phyloP scores from a whole-genome alignment of 331 rosid genomes.

The Quercus phellos region DNA sequence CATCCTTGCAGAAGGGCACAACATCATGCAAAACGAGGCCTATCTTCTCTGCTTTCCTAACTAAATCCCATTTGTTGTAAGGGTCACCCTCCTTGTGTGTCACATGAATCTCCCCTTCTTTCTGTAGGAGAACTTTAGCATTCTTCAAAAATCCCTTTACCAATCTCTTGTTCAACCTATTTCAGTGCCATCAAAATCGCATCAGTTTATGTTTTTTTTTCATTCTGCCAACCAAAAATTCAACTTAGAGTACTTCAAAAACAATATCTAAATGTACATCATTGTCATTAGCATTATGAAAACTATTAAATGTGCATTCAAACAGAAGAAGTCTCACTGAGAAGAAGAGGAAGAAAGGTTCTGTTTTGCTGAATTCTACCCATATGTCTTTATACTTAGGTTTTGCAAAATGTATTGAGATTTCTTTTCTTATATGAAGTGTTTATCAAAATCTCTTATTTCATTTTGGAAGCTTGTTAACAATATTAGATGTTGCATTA shows the following conservation, averaged over 20 bases:
- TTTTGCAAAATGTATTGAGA: too few species aligned
- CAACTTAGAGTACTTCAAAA: not conserved
- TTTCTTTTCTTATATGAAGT: too few species aligned
- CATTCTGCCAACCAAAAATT: not conserved
- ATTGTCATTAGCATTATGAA: too few species aligned
- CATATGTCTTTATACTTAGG: too few species aligned
- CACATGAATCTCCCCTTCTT: slow-evolving; percentile 72
- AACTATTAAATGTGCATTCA: too few species aligned
- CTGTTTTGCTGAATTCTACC: too few species aligned
- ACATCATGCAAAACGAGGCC: slow-evolving; percentile 41
- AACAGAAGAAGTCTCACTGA: too few species aligned
- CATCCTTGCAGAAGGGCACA: slow-evolving; percentile 42
- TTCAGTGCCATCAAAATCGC: slow-evolving; percentile 12
- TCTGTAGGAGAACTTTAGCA: slow-evolving; percentile 49
- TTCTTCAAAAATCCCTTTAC: slow-evolving; percentile 61
- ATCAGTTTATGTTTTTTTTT: not conserved
- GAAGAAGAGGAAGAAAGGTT: too few species aligned
- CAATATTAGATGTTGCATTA: too few species aligned
- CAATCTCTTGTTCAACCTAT: slow-evolving; percentile 70
- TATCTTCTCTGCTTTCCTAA: slow-evolving; percentile 52
- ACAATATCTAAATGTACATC: too few species aligned
- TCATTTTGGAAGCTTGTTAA: too few species aligned
- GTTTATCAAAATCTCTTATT: too few species aligned
- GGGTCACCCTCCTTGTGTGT: slow-evolving; percentile 77
- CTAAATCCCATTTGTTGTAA: slow-evolving; percentile 65